Evolutionary conservation across 441 rosid genomes (phyloP).

Genomic region (Corymbia calophylla): DNA sequence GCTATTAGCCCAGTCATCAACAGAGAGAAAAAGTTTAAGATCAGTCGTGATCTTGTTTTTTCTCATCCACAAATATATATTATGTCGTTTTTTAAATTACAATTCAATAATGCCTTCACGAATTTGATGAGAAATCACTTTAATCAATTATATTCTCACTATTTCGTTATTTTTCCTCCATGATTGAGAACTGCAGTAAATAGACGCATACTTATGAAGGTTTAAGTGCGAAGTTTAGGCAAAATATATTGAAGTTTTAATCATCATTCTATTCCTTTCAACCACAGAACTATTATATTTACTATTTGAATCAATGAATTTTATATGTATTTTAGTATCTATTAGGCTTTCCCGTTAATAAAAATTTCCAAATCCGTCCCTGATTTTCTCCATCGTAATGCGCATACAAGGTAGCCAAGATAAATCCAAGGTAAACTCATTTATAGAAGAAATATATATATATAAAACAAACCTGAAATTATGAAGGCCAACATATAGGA

Average conservation of each 20-base stretch:
- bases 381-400: neutral
- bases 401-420: neutral
- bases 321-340: neutral
- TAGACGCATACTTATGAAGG: neutral
- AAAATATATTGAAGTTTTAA: too few species aligned
- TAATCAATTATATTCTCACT: neutral
- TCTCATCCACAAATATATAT: too few species aligned
- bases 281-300: neutral
- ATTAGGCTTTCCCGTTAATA: accelerated
- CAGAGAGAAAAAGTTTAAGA: neutral
- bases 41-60: too few species aligned
- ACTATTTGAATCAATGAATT: neutral
- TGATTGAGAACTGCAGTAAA: neutral
- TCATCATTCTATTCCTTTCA: neutral
- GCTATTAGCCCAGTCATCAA: neutral
- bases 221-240: neutral
- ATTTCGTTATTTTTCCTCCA: neutral
- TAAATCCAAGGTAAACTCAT: neutral
- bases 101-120: neutral
- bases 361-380: neutral
- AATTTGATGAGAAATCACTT: neutral
- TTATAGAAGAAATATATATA: neutral
- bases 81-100: too few species aligned
- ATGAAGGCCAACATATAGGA: neutral
- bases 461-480: neutral